A percentile compares a stretch with the other conserved stretches of the same genome.
Evolutionary conservation across 2,329 filamentous ascomycete species (phyloP).

Genomic region (Aspergillus sp.): DNA sequence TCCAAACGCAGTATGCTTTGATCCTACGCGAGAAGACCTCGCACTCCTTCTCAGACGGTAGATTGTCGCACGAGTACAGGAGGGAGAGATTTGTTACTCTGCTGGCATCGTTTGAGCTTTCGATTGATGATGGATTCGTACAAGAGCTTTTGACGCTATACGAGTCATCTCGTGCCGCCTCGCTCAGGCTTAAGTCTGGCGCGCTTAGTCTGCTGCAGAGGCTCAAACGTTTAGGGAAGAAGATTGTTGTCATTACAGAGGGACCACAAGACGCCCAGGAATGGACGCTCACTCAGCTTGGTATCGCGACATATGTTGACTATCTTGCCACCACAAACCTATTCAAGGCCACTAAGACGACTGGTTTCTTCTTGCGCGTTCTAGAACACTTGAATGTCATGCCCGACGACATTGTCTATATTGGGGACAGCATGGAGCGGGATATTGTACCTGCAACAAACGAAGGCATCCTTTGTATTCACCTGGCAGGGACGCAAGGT

Average conservation of each 20-base stretch:
- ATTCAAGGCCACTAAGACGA: conserved; percentile 36
- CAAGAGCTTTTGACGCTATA: conserved; percentile 22
- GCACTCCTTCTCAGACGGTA: conserved; percentile 51
- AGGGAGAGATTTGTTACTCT: conserved; percentile 45
- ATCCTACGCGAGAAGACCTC: conserved; percentile 43
- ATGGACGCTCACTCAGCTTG: conserved; percentile 45
- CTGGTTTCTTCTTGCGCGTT: conserved; percentile 35
- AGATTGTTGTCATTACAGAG: conserved; percentile 53
- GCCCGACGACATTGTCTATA: conserved; percentile 29
- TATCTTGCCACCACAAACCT: conserved; percentile 40
- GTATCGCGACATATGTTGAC: conserved; percentile 33
- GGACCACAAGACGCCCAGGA: conserved; percentile 55
- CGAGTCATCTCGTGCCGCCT: conserved; percentile 11
- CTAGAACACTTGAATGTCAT: conserved; percentile 28
- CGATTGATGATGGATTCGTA: conserved; percentile 13
- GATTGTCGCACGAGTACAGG: conserved; percentile 50
- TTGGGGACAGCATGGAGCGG: conserved; percentile 34
- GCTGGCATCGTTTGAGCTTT: conserved; percentile 26
- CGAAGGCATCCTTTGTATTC: conserved; percentile 23
- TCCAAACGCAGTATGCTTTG: conserved; percentile 34
- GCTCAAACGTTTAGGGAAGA: conserved; percentile 43
- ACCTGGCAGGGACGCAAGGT: neutral
- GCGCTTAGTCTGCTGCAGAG: conserved; percentile 40
- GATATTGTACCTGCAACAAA: conserved; percentile 32
- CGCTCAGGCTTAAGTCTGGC: conserved; percentile 44